Conservation (phyloP, 345 rosid species). For the Salix koriyanagi region DNA sequence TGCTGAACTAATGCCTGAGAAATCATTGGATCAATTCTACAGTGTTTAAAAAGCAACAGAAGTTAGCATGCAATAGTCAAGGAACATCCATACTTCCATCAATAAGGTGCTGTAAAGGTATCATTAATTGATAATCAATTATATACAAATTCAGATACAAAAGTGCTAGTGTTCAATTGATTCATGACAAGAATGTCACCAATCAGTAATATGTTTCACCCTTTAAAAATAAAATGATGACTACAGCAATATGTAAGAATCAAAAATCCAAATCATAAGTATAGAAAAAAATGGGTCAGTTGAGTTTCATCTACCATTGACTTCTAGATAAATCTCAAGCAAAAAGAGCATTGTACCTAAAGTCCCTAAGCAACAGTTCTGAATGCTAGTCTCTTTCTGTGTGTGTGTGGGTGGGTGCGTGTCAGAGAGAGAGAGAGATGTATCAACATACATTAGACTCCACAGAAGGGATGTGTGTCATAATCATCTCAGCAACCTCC, state of each 20-base stretch:
- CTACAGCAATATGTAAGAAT: not conserved
- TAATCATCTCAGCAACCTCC: conserved; percentile 79
- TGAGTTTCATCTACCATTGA: not conserved
- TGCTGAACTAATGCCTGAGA: conserved; percentile 55
- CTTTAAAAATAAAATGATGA: not conserved
- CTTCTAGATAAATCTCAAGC: not conserved
- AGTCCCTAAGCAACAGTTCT: not conserved
- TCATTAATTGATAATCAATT: not conserved
- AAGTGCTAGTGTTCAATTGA: not conserved
- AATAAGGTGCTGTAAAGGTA: not conserved
- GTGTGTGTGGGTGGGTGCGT: not conserved
- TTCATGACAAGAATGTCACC: not conserved
- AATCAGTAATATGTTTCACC: not conserved
- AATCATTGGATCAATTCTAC: not conserved
- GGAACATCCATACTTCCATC: not conserved
- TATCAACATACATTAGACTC: conserved; percentile 54
- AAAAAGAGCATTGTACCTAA: not conserved
- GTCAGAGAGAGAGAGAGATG: conserved; percentile 1
- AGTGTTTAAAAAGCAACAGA: not conserved
- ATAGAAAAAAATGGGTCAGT: not conserved
- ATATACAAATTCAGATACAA: not conserved
- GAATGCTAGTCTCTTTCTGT: not conserved
- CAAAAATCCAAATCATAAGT: not conserved
- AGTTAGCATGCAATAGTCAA: not conserved
- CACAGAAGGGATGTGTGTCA: conserved; percentile 41